Conservation (phyloP, 768 basidiomycete species). For the Hysterangium stoloniferum region DNA sequence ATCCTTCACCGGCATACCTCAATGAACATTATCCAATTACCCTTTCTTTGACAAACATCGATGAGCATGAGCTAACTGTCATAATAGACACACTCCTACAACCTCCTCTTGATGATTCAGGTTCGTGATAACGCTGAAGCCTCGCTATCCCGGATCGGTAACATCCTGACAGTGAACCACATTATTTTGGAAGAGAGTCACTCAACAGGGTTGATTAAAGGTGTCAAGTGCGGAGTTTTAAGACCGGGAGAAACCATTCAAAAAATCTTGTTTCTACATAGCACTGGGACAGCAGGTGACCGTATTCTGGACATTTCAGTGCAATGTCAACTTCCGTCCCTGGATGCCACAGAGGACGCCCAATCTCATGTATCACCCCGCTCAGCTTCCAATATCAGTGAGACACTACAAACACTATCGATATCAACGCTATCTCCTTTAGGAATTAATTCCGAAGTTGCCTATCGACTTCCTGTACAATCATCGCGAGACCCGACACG, state of each 20-base stretch:
- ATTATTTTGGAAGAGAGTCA: slow-evolving; percentile 54
- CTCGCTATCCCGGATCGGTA: background rate
- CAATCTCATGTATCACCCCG: slow-evolving; percentile 12
- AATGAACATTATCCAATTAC: slow-evolving; percentile 74
- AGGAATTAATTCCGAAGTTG: slow-evolving; percentile 41
- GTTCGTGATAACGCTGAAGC: slow-evolving; percentile 33
- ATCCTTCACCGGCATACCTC: slow-evolving; percentile 65
- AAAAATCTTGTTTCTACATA: slow-evolving; percentile 59
- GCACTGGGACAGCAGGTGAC: slow-evolving; percentile 56
- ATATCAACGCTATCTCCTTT: slow-evolving; percentile 65
- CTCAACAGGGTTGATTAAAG: slow-evolving; percentile 71
- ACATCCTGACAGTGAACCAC: slow-evolving; percentile 47
- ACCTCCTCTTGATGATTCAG: slow-evolving; percentile 68
- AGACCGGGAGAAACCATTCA: slow-evolving; percentile 45
- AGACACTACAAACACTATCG: slow-evolving; percentile 57
- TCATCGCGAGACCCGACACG: slow-evolving; percentile 29
- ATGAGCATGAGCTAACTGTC: slow-evolving; percentile 61
- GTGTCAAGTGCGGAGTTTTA: slow-evolving; percentile 57
- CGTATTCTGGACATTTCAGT: slow-evolving; percentile 77
- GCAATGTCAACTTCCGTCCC: slow-evolving; percentile 41
- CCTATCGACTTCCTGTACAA: slow-evolving; percentile 35
- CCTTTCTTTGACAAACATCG: slow-evolving; percentile 63
- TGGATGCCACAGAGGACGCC: slow-evolving; percentile 9
- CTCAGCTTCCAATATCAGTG: slow-evolving; percentile 33
- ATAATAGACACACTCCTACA: slow-evolving; percentile 71